Evolutionary conservation across 176 grass and related monocot genomes (phyloP).

Genomic region (Hordeum vulgare): MorexV3_pseudomolecules_assembly NC_058521.1:543841268-543841767

Average conservation of each 20-base stretch:
- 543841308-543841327: not conserved
- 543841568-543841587: not conserved
- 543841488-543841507: not conserved
- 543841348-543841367: not conserved
- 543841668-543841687: not conserved
- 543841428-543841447: not conserved
- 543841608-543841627: not conserved
- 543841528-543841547: not conserved
- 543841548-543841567: not conserved
- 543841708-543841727: not conserved
- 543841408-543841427: not conserved
- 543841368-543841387: not conserved
- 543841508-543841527: not conserved
- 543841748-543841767: not conserved
- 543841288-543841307: not conserved
- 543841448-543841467: not conserved
- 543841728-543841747: not conserved
- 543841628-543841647: not conserved
- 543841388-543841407: not conserved
- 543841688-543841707: not conserved
- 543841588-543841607: not conserved
- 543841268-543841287: not conserved
- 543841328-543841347: not conserved
- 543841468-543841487: not conserved
- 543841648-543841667: not conserved